Evolutionary conservation across 2,329 filamentous ascomycete genomes (phyloP).

Genomic region (Penicillium paneum): DNA sequence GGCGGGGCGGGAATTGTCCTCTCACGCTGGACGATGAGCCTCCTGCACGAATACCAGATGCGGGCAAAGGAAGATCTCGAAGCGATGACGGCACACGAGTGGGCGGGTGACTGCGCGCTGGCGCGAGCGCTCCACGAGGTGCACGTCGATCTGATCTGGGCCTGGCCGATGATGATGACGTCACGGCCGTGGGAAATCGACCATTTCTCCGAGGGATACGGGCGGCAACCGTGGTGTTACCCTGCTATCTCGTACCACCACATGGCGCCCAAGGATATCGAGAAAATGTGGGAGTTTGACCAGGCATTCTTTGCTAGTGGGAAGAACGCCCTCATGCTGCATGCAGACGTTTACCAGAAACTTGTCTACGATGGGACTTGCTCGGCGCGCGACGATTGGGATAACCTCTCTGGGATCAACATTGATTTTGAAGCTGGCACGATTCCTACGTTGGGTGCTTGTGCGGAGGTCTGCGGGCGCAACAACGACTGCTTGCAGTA

Average conservation of each 20-base stretch:
- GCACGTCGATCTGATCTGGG: constrained; percentile 41
- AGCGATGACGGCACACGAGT: constrained; percentile 41
- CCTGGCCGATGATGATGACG: constrained; percentile 47
- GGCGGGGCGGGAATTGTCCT: constrained; percentile 53
- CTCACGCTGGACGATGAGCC: constrained; percentile 46
- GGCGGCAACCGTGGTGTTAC: constrained; percentile 47
- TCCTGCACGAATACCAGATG: constrained; percentile 36
- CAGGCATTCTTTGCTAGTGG: constrained; percentile 55
- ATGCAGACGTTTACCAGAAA: constrained; percentile 28
- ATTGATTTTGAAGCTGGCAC: constrained; percentile 18
- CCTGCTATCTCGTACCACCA: constrained; percentile 50
- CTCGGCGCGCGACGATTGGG: constrained; percentile 22
- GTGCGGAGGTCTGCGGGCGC: constrained; percentile 22
- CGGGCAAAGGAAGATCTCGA: constrained; percentile 43
- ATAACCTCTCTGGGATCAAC: constrained; percentile 21
- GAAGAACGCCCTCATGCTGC: constrained; percentile 25
- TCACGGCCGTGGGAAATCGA: constrained; percentile 41
- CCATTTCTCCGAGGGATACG: constrained; percentile 36
- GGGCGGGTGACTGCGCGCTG: constrained; percentile 50
- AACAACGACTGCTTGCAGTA: constrained; percentile 28
- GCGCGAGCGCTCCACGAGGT: constrained; percentile 44
- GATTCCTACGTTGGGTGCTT: constrained; percentile 16
- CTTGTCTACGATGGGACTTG: constrained; percentile 16
- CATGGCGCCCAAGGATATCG: constrained; percentile 41
- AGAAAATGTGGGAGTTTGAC: constrained; percentile 45